phyloP scores from a whole-genome alignment of 2,329 filamentous ascomycete species.

The Alternaria brassicicola region DNA sequence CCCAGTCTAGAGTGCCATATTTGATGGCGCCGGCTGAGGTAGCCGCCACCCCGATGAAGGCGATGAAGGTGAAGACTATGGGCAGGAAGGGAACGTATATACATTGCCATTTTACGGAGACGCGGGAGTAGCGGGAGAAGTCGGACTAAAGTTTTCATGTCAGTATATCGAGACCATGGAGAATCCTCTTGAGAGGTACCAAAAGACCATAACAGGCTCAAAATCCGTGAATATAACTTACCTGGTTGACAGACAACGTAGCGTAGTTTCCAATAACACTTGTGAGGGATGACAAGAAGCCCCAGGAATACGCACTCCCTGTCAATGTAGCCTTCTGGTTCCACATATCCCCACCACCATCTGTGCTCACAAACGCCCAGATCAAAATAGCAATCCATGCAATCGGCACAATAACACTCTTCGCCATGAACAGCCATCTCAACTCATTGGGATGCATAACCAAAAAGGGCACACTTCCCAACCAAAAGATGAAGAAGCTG shows the following conservation, averaged over 20 bases:
- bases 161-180: conserved; percentile 20
- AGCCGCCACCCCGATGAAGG: conserved; percentile 64
- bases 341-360: conserved; percentile 58
- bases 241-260: conserved; percentile 59
- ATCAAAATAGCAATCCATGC: conserved; percentile 67
- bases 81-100: conserved; percentile 60
- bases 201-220: background rate
- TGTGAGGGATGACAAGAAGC: conserved; percentile 58
- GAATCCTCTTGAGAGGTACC: background rate
- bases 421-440: conserved; percentile 59
- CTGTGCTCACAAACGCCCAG: conserved; percentile 65
- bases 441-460: conserved; percentile 63
- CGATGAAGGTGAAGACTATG: conserved; percentile 60
- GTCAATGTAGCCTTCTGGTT: conserved; percentile 53
- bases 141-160: conserved; percentile 54
- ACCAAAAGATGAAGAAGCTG: conserved; percentile 64
- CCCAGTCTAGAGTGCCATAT: conserved; percentile 56
- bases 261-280: conserved; percentile 59
- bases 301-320: conserved; percentile 60
- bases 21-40: conserved; percentile 61
- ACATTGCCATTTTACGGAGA: conserved; percentile 57
- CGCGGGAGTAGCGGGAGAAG: conserved; percentile 60
- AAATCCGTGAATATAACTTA: conserved; percentile 17
- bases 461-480: conserved; percentile 60
- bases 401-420: conserved; percentile 58